These are phyloP conservation scores for Boechera retrofracta DNA, from an alignment of 345 rosid species.

Conservation along the genomic window DNA sequence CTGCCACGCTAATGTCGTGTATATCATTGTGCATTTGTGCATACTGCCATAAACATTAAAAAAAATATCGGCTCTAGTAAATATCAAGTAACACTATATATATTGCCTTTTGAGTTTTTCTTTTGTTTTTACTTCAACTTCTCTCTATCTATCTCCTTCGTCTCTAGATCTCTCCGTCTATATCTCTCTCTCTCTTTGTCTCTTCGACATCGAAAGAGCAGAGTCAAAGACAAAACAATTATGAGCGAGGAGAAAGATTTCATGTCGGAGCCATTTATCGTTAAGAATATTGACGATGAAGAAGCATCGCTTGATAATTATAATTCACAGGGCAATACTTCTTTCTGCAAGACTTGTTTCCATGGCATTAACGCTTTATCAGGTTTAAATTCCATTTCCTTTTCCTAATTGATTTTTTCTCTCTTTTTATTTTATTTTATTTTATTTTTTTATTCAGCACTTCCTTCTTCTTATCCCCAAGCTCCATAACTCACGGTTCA, in stretches of 20 bases:
- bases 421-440: no score
- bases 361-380: conserved; percentile 73
- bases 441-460: conserved; percentile 1
- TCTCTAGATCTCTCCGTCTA: conserved; percentile 8
- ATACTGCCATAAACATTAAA: not conserved
- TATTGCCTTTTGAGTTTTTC: not conserved
- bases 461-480: conserved; percentile 27
- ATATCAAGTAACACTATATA: not conserved
- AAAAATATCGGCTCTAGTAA: no score
- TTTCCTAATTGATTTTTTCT: not conserved
- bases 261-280: conserved; percentile 45
- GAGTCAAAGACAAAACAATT: conserved; percentile 13
- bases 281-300: conserved; percentile 41
- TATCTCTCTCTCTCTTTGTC: not conserved
- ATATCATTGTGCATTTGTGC: not conserved
- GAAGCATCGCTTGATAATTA: conserved; percentile 35
- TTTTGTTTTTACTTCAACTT: not conserved
- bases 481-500: conserved; percentile 28
- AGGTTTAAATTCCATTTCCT: conserved; percentile 46
- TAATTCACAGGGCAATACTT: conserved; percentile 43
- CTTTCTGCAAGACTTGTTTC: conserved; percentile 63
- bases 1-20: not conserved
- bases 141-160: conserved; percentile 10
- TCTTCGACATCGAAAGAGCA: conserved; percentile 23
- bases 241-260: conserved; percentile 25